Evolutionary conservation across 495 filamentous ascomycete genomes (phyloP).

Genomic region (Penicillium herquei): DNA sequence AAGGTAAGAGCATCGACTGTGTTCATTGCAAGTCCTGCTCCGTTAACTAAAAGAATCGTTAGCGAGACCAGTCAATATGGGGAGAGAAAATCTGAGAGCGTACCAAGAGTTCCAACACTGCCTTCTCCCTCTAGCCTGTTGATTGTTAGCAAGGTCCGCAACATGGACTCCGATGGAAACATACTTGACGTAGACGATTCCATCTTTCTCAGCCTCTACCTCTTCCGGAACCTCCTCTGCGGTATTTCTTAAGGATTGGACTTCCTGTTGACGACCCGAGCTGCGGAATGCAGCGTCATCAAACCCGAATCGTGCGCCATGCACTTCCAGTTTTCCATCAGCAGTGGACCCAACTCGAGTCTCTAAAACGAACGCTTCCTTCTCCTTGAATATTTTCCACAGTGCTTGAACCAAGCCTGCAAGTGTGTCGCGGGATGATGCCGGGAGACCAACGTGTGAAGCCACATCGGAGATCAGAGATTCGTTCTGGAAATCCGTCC

Average conservation of each 20-base stretch:
- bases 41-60: slow-evolving; percentile 59
- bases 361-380: slow-evolving; percentile 65
- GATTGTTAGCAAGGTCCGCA: slow-evolving; percentile 7
- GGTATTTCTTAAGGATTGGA: slow-evolving; percentile 57
- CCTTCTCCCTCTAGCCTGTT: slow-evolving; percentile 46
- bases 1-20: slow-evolving; percentile 75
- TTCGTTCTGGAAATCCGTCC: slow-evolving; percentile 26
- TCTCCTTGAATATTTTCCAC: slow-evolving; percentile 59
- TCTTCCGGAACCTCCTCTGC: slow-evolving; percentile 55
- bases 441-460: slow-evolving; percentile 51
- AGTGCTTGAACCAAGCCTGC: slow-evolving; percentile 52
- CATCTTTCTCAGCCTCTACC: slow-evolving; percentile 63
- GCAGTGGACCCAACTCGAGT: slow-evolving; percentile 42
- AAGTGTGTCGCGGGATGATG: slow-evolving; percentile 41
- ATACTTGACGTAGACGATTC: slow-evolving; percentile 71
- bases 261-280: slow-evolving; percentile 59
- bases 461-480: slow-evolving; percentile 41
- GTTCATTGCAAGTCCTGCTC: slow-evolving; percentile 91
- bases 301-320: slow-evolving; percentile 60
- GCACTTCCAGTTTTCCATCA: slow-evolving; percentile 45
- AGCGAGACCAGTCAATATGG: not conserved
- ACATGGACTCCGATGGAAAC: not conserved
- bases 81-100: not conserved
- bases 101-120: slow-evolving; percentile 66
- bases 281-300: slow-evolving; percentile 77